Evolutionary conservation across 2,329 filamentous ascomycete genomes (phyloP).

Genomic region (Diplodia mutila): DNA sequence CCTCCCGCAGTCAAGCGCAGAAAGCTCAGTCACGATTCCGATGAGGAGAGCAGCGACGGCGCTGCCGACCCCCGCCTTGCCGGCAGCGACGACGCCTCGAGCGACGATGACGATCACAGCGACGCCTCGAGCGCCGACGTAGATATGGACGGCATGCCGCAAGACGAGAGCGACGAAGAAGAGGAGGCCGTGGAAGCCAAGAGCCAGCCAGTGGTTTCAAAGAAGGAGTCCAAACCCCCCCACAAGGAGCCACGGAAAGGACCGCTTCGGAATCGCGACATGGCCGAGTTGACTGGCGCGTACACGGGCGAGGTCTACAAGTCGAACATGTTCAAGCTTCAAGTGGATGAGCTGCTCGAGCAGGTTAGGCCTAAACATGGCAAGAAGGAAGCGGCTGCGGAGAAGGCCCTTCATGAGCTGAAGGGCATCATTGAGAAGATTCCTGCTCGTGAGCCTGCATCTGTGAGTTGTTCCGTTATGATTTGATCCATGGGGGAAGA

Average conservation of each 20-base stretch:
- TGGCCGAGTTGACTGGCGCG: constrained; percentile 36
- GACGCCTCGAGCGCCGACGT: constrained; percentile 17
- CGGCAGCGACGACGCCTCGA: background rate
- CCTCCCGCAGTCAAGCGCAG: constrained; percentile 50
- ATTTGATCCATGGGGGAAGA: background rate
- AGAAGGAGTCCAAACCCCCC: constrained; percentile 27
- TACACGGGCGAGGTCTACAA: constrained; percentile 63
- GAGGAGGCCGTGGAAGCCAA: constrained; percentile 15
- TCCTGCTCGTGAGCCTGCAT: constrained; percentile 53
- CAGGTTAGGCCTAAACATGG: constrained; percentile 63
- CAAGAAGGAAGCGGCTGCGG: constrained; percentile 57
- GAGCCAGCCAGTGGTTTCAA: background rate
- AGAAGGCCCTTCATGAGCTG: constrained; percentile 58
- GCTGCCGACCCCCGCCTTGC: constrained; percentile 24
- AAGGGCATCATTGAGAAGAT: constrained; percentile 63
- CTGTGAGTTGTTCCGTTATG: constrained; percentile 37
- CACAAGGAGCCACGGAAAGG: constrained; percentile 17
- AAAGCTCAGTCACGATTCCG: constrained; percentile 49
- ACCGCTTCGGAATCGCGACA: constrained; percentile 26
- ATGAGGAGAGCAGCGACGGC: constrained; percentile 35
- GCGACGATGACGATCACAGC: constrained; percentile 28
- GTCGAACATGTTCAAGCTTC: constrained; percentile 69
- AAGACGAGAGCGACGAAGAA: constrained; percentile 20
- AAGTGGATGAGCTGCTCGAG: constrained; percentile 65
- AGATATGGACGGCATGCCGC: constrained; percentile 30